These are phyloP conservation scores for Spirogloea muscicola DNA, from an alignment of 139 green algal genomes.

Conservation along the genomic window DNA sequence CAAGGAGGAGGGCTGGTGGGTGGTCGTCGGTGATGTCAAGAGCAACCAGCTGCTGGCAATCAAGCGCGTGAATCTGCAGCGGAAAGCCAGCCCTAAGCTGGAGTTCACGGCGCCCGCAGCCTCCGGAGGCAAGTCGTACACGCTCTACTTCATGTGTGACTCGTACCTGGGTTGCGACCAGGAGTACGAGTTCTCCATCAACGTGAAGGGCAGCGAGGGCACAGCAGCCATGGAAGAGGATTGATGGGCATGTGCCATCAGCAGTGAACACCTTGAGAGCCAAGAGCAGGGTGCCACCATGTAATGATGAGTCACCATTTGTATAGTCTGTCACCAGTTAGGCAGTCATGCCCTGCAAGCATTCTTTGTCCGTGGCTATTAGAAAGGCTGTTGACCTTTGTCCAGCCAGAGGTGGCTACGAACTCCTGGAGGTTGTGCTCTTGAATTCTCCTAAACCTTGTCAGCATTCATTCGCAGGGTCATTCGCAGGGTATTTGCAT, in stretches of 20 bases:
- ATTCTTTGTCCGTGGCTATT: not conserved
- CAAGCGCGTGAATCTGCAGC: constrained; percentile 73
- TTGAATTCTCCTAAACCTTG: too few species aligned
- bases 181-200: constrained; percentile 93
- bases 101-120: constrained; percentile 74
- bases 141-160: constrained; percentile 98
- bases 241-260: not conserved
- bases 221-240: not conserved
- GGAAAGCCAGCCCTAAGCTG: constrained; percentile 70
- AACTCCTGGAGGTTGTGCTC: too few species aligned
- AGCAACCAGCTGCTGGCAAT: constrained; percentile 84
- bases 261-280: not conserved
- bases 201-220: constrained; percentile 57
- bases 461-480: too few species aligned
- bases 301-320: not conserved
- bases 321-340: too few species aligned
- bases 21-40: constrained; percentile 84
- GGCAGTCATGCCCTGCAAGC: not conserved
- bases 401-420: too few species aligned
- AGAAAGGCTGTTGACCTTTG: not conserved
- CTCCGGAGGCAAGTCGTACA: constrained; percentile 61
- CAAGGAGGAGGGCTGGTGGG: constrained; percentile 96
- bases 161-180: constrained; percentile 94
- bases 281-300: not conserved
- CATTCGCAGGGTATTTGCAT: too few species aligned